phyloP scores from a whole-genome alignment of 192 early-diverging fungal genomes.

The Spinellus fusiger region DNA sequence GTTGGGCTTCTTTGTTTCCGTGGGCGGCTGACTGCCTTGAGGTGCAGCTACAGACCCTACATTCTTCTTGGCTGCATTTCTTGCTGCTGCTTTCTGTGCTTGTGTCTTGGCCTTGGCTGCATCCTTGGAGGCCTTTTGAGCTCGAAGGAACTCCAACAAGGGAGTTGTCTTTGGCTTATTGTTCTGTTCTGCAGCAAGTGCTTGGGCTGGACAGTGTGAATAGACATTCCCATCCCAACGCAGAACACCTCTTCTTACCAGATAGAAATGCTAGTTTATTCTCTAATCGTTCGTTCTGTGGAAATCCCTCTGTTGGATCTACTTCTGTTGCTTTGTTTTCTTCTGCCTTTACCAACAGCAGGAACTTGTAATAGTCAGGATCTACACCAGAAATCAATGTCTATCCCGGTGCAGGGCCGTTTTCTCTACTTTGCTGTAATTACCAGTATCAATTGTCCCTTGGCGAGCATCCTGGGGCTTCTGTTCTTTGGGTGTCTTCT shows the following conservation, averaged over 20 bases:
- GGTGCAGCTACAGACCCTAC: background rate
- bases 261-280: conserved; percentile 25
- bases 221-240: background rate
- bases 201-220: conserved; percentile 21
- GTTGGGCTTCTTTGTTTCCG: background rate
- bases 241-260: conserved; percentile 16
- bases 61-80: background rate
- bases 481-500: conserved; percentile 61
- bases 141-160: conserved; percentile 64
- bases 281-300: conserved; percentile 44
- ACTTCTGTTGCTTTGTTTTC: conserved; percentile 31
- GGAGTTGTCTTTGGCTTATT: conserved; percentile 70
- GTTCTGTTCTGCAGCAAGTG: conserved; percentile 24
- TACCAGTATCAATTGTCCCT: conserved; percentile 75
- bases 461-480: conserved; percentile 59
- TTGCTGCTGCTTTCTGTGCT: conserved; percentile 25
- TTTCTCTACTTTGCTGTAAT: no score
- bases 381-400: no score
- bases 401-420: no score
- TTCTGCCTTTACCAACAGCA: conserved; percentile 59
- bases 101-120: conserved; percentile 44
- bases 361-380: conserved; percentile 68
- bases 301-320: conserved; percentile 36
- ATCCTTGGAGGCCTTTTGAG: conserved; percentile 63
- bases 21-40: background rate